Conservation (phyloP, 2,329 filamentous ascomycete genomes). For the Venturiaceae sp. region DNA sequence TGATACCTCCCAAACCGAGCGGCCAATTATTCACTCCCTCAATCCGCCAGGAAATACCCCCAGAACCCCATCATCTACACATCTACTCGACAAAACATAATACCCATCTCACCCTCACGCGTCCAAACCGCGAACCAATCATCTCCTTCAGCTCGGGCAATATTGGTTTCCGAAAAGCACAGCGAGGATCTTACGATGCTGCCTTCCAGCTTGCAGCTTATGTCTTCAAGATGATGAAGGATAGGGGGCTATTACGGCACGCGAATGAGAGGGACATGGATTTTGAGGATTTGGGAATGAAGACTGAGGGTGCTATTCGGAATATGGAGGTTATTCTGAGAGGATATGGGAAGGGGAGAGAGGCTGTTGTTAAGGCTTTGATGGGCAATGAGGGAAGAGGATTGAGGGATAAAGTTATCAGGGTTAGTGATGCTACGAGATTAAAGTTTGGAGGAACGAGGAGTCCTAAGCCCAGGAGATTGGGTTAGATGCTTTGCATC, state of each 20-base stretch:
- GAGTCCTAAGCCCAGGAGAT: conserved; percentile 72
- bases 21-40: neutral
- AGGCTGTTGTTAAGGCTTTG: conserved; percentile 82
- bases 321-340: conserved; percentile 71
- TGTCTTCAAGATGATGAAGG: conserved; percentile 73
- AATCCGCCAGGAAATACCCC: neutral
- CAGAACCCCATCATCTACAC: conserved; percentile 65
- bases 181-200: conserved; percentile 76
- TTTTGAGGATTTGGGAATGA: neutral
- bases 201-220: conserved; percentile 84
- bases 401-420: conserved; percentile 64
- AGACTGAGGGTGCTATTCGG: conserved; percentile 40
- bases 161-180: conserved; percentile 80
- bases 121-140: conserved; percentile 69
- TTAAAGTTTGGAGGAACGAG: conserved; percentile 94
- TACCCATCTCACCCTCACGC: conserved; percentile 83
- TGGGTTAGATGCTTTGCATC: conserved; percentile 27
- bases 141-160: conserved; percentile 76
- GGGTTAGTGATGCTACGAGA: conserved; percentile 76
- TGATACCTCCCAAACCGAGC: neutral
- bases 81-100: conserved; percentile 88
- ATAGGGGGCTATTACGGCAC: conserved; percentile 67
- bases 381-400: conserved; percentile 74
- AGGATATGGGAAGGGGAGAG: conserved; percentile 78
- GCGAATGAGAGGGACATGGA: neutral